Evolutionary conservation across 345 rosid species (phyloP).

Genomic region (Crucihimalaya himalaica): DNA sequence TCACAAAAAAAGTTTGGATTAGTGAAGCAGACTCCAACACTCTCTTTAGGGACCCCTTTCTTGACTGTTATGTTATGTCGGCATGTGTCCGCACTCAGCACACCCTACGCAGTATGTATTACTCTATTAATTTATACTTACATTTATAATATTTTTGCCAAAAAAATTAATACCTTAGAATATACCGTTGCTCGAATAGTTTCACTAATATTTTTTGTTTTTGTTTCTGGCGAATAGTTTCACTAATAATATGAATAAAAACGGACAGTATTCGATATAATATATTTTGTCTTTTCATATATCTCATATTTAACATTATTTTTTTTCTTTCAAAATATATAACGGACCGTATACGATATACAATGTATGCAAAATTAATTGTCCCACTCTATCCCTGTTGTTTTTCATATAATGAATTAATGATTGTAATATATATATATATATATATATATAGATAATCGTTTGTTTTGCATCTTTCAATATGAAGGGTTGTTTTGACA

Average conservation of each 20-base stretch:
- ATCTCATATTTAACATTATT: neutral
- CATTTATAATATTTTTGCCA: neutral
- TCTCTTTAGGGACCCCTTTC: conserved; percentile 1
- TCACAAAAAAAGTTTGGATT: conserved; percentile 13
- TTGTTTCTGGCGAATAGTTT: neutral
- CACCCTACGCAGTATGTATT: neutral
- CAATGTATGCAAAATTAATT: neutral
- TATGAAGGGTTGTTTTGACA: neutral
- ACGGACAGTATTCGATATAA: neutral
- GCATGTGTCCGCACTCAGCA: neutral
- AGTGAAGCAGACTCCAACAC: neutral
- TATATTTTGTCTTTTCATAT: neutral
- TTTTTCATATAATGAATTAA: no score
- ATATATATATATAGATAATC: neutral
- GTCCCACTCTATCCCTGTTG: neutral
- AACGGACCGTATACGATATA: no score
- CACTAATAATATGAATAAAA: neutral
- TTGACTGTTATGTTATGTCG: conserved; percentile 31
- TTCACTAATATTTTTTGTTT: neutral
- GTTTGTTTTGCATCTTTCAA: neutral
- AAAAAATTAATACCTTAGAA: neutral
- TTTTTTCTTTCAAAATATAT: neutral
- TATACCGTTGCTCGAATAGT: neutral
- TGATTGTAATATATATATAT: no score
- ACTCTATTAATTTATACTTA: neutral